phyloP scores from a whole-genome alignment of 306 rosid genomes.

The Acacia confusa region DNA sequence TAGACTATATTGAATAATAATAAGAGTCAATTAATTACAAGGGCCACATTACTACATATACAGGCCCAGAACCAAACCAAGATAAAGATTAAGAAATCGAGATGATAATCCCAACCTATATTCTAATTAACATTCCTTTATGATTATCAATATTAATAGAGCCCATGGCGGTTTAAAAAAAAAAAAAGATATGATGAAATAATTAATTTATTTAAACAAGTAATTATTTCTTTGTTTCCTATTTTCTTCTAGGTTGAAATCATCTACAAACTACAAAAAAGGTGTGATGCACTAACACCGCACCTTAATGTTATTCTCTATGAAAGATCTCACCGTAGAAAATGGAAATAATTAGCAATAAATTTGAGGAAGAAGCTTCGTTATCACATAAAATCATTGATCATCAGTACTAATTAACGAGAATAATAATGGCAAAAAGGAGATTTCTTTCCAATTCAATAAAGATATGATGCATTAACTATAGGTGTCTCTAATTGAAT shows the following conservation, averaged over 20 bases:
- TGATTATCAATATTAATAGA: no score
- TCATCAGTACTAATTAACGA: not conserved
- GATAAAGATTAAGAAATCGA: no score
- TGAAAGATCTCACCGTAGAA: slow-evolving; percentile 33
- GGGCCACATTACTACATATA: no score
- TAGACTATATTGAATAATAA: no score
- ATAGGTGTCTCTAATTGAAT: not conserved
- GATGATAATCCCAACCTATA: no score
- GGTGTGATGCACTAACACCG: slow-evolving; percentile 33
- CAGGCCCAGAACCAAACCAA: no score
- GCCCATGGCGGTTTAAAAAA: no score
- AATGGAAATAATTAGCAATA: not conserved
- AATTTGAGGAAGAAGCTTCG: slow-evolving; percentile 1
- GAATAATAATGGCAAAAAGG: slow-evolving; percentile 27
- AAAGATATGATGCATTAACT: not conserved
- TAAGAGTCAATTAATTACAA: no score
- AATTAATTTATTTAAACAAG: not conserved
- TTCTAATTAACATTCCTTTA: no score
- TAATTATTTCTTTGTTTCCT: slow-evolving; percentile 16
- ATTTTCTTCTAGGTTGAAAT: slow-evolving; percentile 21
- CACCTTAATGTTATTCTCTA: not conserved
- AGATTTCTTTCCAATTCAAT: slow-evolving; percentile 39
- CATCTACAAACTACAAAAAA: slow-evolving; percentile 35
- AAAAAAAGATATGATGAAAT: not conserved
- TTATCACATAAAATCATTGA: slow-evolving; percentile 26